A percentile compares a stretch with the other conserved stretches of the same genome.
Conservation (phyloP, 495 filamentous ascomycete genomes). For the Schizothecium vesticola region DNA sequence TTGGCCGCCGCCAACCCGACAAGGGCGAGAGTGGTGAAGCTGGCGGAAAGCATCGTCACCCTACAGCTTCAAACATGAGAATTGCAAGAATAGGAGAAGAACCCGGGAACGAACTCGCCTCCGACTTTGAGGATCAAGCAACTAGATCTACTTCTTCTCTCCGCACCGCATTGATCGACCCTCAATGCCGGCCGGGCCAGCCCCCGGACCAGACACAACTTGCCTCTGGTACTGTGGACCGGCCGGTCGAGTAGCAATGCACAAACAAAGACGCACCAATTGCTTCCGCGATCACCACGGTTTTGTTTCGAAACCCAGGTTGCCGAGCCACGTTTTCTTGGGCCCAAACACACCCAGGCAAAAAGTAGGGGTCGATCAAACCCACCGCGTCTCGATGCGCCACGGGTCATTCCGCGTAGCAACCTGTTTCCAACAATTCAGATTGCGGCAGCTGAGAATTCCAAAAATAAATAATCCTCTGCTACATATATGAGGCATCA, state of each 20-base stretch:
- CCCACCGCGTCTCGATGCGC: background rate
- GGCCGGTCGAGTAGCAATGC: background rate
- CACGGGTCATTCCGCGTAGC: background rate
- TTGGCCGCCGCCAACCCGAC: constrained; percentile 19
- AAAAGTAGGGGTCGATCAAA: constrained; percentile 7
- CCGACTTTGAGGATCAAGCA: background rate
- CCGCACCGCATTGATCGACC: background rate
- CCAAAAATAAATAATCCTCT: no score
- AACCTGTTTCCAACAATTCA: background rate
- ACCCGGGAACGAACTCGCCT: background rate
- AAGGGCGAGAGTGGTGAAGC: background rate
- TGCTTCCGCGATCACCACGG: background rate
- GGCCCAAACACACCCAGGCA: background rate
- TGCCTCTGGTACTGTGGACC: background rate
- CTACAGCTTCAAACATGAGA: background rate
- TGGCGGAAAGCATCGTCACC: background rate
- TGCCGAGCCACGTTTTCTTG: background rate
- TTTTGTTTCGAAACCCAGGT: constrained; percentile 1
- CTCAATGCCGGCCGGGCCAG: background rate
- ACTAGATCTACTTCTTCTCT: background rate
- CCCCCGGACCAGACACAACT: background rate
- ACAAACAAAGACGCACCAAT: background rate
- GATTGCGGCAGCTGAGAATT: no score
- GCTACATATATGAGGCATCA: no score
- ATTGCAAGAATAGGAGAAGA: background rate